Percentiles rank a stretch among this genome's conserved stretches.
Evolutionary conservation across 2,329 filamentous ascomycete genomes (phyloP).

Genomic region (Aspergillus spinulosporus): DNA sequence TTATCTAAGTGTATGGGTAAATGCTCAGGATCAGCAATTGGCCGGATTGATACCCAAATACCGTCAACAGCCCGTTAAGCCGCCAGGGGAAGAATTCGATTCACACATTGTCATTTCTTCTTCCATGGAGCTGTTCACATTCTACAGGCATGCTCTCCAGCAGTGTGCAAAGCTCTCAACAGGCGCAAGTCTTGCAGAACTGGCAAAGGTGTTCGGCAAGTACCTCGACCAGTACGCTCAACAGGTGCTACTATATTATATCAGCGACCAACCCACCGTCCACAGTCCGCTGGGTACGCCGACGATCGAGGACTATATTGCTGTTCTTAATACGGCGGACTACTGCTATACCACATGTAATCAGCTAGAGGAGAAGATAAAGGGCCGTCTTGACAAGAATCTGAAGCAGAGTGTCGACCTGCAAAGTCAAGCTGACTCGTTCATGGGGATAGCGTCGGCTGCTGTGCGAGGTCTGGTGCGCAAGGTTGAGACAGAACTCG

Average conservation of each 20-base stretch:
- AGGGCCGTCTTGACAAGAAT: conserved; percentile 80
- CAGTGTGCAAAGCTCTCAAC: conserved; percentile 97
- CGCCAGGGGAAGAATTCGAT: conserved; percentile 87
- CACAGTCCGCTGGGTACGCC: conserved; percentile 55
- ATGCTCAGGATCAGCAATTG: conserved; percentile 88
- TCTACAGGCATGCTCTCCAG: conserved; percentile 87
- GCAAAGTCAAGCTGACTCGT: conserved; percentile 89
- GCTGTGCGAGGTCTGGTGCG: conserved; percentile 81
- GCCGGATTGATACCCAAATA: conserved; percentile 84
- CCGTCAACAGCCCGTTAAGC: conserved; percentile 74
- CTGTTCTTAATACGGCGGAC: conserved; percentile 93
- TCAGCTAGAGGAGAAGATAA: conserved; percentile 93
- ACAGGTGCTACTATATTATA: conserved; percentile 77
- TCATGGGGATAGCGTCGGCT: conserved; percentile 90
- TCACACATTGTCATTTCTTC: conserved; percentile 86
- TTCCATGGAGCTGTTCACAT: conserved; percentile 95
- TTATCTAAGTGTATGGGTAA: conserved; percentile 94
- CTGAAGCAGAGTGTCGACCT: conserved; percentile 76
- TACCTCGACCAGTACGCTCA: conserved; percentile 96
- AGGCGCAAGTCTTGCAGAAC: conserved; percentile 77
- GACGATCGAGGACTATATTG: conserved; percentile 70
- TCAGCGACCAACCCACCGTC: conserved; percentile 59
- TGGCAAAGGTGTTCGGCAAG: conserved; percentile 82
- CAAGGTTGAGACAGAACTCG: conserved; percentile 77
- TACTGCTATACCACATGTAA: conserved; percentile 94